Conservation (phyloP, 2,329 filamentous ascomycete species). For the Monosporascus sp. region DNA sequence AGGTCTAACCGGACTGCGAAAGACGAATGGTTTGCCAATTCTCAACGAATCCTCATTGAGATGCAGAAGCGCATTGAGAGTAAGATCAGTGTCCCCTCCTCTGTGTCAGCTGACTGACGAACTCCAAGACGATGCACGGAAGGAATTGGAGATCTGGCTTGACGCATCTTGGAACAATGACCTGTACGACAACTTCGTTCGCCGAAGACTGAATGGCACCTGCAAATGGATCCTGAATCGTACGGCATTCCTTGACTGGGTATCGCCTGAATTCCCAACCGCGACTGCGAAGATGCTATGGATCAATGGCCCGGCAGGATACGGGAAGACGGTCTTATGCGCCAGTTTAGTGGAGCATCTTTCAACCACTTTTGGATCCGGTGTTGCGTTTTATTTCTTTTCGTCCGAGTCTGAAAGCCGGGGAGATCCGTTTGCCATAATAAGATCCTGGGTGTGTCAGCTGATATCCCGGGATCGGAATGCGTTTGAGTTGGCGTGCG, state of each 20-base stretch:
- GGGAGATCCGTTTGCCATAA: slow-evolving; percentile 18
- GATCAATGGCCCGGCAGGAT: slow-evolving; percentile 27
- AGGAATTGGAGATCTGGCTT: background rate
- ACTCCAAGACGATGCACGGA: too few species aligned
- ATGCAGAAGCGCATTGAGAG: too few species aligned
- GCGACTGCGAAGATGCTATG: slow-evolving; percentile 21
- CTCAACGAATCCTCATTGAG: too few species aligned
- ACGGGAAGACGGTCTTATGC: slow-evolving; percentile 30
- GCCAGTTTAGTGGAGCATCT: slow-evolving; percentile 24
- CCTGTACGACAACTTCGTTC: slow-evolving; percentile 14
- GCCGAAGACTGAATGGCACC: slow-evolving; percentile 15
- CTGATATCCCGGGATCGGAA: slow-evolving; percentile 2
- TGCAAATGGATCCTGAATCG: slow-evolving; percentile 23
- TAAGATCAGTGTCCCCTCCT: too few species aligned
- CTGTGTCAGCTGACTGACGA: too few species aligned
- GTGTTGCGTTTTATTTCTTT: slow-evolving; percentile 27
- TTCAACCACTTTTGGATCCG: rapidly evolving
- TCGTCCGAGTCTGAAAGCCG: slow-evolving; percentile 21
- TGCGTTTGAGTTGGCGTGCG: slow-evolving; percentile 9
- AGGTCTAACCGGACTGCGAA: too few species aligned
- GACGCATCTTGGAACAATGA: background rate
- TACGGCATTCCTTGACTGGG: slow-evolving; percentile 13
- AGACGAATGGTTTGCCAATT: too few species aligned
- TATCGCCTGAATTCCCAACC: slow-evolving; percentile 1
- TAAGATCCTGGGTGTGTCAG: slow-evolving; percentile 28